Base-by-base conservation (phyloP, 257 asterid genomes). In the Schizonepeta tenuifolia region DNA sequence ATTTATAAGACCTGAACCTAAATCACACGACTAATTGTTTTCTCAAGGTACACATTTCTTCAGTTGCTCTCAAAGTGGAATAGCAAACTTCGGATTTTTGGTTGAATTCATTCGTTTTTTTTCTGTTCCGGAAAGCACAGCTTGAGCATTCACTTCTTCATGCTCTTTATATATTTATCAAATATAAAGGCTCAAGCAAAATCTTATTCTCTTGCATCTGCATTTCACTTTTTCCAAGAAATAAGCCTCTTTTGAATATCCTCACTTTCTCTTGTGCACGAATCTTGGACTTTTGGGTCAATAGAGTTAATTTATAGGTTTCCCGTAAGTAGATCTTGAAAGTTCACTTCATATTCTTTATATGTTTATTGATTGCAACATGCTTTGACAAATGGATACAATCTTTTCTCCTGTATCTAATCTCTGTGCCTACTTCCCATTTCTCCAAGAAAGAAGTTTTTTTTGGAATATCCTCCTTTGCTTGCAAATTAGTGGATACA, bases 61-160 rank as follows among this genome's bases (percentile, higher is more conserved):
- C 22, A 31, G 61, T 56, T 77, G 54, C 58, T 55, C 61, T 47
- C 41, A 22, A 43, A 35, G 4, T 51, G 36, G 60, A 36, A 1
- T 35, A 15, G 35, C 18, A 12, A 14, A 64, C 17, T 50, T 38
- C 24, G 21, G 57, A 18, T 0, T 46, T 47, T 7, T 20, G 1
- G 5, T 28, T 10, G 17, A 11, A 10, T 38, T 44, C 1, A 5
- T 15, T 11, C 3, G 9, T 36, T 35, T 17, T 61, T 38, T 10
- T 18, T 61, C 31, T 61, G n/a, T 35, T 33, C 15, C 9, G 2
- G 0, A 15, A 6, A 26, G 20, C 6, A 26, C 41, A 13, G 10
- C 13, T 1, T 60, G 26, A 33, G 26, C 31, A 49, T 14, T 22
- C 63, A 51, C 20, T 62, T 10, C 12, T 26, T 24, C 15, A 1